Evolutionary conservation across 1,139 yeast species (phyloP), one percentile per base, ranked within the genome.

Genomic region (Insectozyma bohioensis): DNA sequence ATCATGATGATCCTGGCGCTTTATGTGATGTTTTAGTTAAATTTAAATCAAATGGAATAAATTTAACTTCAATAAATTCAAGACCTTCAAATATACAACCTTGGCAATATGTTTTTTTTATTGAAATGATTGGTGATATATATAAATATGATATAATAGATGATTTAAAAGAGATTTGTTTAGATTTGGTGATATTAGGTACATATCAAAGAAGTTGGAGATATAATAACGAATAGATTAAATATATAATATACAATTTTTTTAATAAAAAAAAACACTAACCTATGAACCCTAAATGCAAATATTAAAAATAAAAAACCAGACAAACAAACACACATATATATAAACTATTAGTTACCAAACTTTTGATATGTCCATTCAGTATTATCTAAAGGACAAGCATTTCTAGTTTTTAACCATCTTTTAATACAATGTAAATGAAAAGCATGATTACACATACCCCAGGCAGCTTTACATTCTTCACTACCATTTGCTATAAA

Each of bases 401-500:
- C 96, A 43, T 90, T 88, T 64, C 98, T 81, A n/a, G 95, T 85
- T 58, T 85, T 85, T 47, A 94, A 78, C 99, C 99, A 92, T 50
- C 95, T 78, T 33, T 90, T 80, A 47, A 92, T 94, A 63, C 99
- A 92, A 63, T 92, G 99, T 61, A 90, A 72, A 54, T 87, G 96
- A 70, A 87, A 87, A 14, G 95, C 94, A 55, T 87, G 96, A 53
- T 88, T 90, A 63, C 99, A 92, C 35, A 77, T 77, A 26, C 98
- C 99, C 95, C 97, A 90, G 2, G 97, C 97, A 7, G 96, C 95
- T 32, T 86, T 82, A 64, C 99, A 94, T 47, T 85, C 94, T 28
- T 79, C 83, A 30, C 76, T 74, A n/a, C 82, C 66, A 33, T 78
- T 63, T 37, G 60, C 75, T 56, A 80, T 81, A 25, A 84, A 81